Evolutionary conservation across 2,329 filamentous ascomycete species (phyloP).

Genomic region (Kalaharituber pfeilii): DNA sequence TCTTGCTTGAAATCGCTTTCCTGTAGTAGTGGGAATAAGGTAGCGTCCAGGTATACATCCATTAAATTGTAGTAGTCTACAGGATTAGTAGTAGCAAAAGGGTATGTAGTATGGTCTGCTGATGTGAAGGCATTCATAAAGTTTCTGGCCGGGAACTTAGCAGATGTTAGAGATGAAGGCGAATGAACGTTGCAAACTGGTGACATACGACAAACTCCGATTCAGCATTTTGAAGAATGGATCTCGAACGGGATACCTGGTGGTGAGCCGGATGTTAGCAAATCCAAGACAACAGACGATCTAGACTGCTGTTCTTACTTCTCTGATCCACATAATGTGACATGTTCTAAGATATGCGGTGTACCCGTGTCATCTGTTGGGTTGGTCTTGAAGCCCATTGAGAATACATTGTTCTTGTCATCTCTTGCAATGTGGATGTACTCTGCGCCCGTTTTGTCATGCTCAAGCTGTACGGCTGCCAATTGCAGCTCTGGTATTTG

Average conservation of each 20-base stretch:
- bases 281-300: no score
- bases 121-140: constrained; percentile 99
- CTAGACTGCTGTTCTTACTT: no score
- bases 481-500: constrained; percentile 88
- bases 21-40: constrained; percentile 74
- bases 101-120: constrained; percentile 90
- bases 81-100: constrained; percentile 88
- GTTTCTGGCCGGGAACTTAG: constrained; percentile 39
- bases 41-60: constrained; percentile 64
- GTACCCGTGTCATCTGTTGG: constrained; percentile 91
- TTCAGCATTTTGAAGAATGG: constrained; percentile 99
- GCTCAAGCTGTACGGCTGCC: constrained; percentile 74
- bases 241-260: constrained; percentile 95
- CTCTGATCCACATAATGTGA: constrained; percentile 76
- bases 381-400: constrained; percentile 97
- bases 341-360: constrained; percentile 94
- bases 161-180: neutral
- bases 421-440: constrained; percentile 90
- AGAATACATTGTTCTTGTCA: constrained; percentile 98
- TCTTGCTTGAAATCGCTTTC: constrained; percentile 88
- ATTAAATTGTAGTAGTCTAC: constrained; percentile 71
- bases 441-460: constrained; percentile 89
- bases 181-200: neutral
- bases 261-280: no score
- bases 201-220: constrained; percentile 60